Evolutionary conservation across 2,329 filamentous ascomycete genomes (phyloP), one percentile per base, ranked within the genome.

Genomic region (Calonectria hawksworthii): DNA sequence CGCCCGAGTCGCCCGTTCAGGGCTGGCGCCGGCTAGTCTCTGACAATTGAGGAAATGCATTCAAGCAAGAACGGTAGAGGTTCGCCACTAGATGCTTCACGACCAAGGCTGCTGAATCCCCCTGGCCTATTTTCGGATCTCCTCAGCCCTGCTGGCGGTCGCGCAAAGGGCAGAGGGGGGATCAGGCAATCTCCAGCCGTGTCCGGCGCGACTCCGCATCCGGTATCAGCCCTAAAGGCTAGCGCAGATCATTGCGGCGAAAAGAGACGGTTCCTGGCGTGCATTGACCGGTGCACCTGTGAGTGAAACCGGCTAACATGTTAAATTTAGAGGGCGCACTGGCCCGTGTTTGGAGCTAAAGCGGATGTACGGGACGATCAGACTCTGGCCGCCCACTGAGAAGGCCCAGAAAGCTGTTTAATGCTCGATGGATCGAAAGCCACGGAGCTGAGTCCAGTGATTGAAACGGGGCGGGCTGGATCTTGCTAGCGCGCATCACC

Each of bases 221-320:
- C 56, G 13, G 34, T 18, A 26, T 18, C 52, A 56, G 18, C 56
- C 23, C 36, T 36, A 28, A 41, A 61, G 38, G 32, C 18, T 63
- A 63, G 56, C 16, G 56, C 56, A 63, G 56, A 63, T 63, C 56
- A 63, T 30, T 41, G 34, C 56, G 36, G 34, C 56, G 56, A 41
- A 41, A 16, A 13, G 36, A 14, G 56, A 38, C 21, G 13, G 56
- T 63, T 63, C 36, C 36, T 41, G 56, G 36, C 8, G 13, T 38
- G 56, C 34, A 41, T 41, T n/a, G 56, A 41, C 56, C 23, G 34
- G 23, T 18, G 56, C 34, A 26, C n/a, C 56, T 41, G 23, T 28
- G 36, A 26, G 36, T 63, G 56, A 63, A 41, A 63, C 34, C 3
- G n/a, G 21, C 44, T 5, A 47, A 13, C 1, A 16, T 14, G 56